phyloP scores from a whole-genome alignment of 2,329 filamentous ascomycete species.

The Kalaharituber pfeilii region DNA sequence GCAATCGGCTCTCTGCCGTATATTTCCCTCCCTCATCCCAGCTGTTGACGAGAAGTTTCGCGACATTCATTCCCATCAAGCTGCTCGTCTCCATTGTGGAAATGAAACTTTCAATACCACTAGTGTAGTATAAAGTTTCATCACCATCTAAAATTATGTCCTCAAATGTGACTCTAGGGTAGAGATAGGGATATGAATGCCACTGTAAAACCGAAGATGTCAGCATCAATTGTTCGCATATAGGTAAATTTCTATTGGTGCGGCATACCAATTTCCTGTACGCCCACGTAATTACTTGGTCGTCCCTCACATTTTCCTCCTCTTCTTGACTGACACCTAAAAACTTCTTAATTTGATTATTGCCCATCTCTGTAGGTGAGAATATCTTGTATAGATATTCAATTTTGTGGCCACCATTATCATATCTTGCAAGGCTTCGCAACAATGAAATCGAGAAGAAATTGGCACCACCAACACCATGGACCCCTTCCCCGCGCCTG shows the following conservation, averaged over 20 bases:
- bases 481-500: constrained; percentile 28
- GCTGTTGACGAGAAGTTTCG: constrained; percentile 49
- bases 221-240: not conserved
- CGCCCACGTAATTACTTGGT: constrained; percentile 17
- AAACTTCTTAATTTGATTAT: constrained; percentile 18
- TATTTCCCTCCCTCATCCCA: constrained; percentile 27
- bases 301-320: constrained; percentile 6
- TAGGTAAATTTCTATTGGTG: constrained; percentile 25
- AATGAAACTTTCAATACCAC: constrained; percentile 79
- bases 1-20: not conserved
- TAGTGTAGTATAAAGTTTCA: constrained; percentile 45
- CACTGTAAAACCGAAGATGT: constrained; percentile 42
- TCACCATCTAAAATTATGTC: constrained; percentile 46
- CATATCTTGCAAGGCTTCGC: constrained; percentile 16
- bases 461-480: constrained; percentile 51
- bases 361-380: constrained; percentile 33
- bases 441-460: constrained; percentile 46
- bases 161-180: constrained; percentile 77
- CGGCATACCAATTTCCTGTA: constrained; percentile 19
- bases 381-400: constrained; percentile 54
- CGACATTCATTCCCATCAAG: constrained; percentile 76
- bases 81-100: constrained; percentile 95
- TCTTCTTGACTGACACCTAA: constrained; percentile 8
- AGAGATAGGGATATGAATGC: constrained; percentile 68
- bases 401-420: constrained; percentile 28